These are phyloP conservation scores for Jatropha curcas DNA, from an alignment of 345 rosid genomes.

Conservation along the genomic window DNA sequence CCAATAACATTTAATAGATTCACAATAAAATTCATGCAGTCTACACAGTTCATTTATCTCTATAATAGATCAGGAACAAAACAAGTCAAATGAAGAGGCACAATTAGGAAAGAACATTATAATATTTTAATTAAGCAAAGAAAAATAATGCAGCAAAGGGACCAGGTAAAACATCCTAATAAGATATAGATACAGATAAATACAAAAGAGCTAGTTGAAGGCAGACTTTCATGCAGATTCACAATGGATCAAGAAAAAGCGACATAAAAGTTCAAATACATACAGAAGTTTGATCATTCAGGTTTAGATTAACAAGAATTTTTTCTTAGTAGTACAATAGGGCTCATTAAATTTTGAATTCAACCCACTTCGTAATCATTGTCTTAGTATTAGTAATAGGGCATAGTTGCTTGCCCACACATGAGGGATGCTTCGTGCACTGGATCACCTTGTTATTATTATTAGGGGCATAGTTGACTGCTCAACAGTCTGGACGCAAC, in stretches of 20 bases:
- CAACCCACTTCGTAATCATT: background rate
- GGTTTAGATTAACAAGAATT: background rate
- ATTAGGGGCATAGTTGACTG: background rate
- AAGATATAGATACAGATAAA: background rate
- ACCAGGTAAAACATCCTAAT: background rate
- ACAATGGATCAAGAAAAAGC: background rate
- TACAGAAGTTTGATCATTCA: background rate
- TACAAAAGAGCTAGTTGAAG: background rate
- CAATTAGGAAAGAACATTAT: background rate
- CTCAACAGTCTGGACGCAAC: background rate
- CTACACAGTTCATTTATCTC: background rate
- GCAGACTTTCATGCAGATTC: background rate
- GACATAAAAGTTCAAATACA: background rate
- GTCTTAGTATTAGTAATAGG: too few relatives aligned
- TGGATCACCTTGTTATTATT: too few relatives aligned
- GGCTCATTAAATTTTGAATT: background rate
- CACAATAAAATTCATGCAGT: background rate
- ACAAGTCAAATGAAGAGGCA: conserved; percentile 3
- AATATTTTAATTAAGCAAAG: too few relatives aligned
- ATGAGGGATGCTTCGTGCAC: too few relatives aligned
- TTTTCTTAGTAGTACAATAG: background rate
- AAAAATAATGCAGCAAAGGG: background rate
- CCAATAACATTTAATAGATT: conserved; percentile 24
- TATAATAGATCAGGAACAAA: conserved; percentile 1
- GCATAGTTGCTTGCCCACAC: background rate